A percentile compares a stretch with the other conserved stretches of the same genome.
Conservation (phyloP, 345 rosid genomes). For the Melaleuca alternifolia region DNA sequence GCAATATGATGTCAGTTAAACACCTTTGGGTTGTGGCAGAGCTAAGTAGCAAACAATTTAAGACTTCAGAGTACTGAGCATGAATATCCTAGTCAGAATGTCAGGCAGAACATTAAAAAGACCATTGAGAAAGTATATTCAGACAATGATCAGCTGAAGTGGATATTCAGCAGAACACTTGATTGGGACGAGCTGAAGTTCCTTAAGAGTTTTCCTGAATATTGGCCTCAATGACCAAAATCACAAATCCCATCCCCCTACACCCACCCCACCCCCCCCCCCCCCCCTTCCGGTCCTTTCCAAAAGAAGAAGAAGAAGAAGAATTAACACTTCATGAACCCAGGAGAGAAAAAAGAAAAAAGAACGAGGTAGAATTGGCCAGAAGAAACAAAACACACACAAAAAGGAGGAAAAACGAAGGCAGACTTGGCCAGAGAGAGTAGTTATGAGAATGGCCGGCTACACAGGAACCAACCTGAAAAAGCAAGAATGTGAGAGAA, state of each 20-base stretch:
- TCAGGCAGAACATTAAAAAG: neutral
- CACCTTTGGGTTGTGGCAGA: neutral
- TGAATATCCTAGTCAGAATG: neutral
- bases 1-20: conserved; percentile 4
- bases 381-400: neutral
- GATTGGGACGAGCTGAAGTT: neutral
- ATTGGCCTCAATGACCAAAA: neutral
- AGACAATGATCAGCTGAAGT: neutral
- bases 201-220: neutral
- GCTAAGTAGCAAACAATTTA: neutral
- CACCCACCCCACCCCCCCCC: too few relatives aligned
- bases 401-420: neutral
- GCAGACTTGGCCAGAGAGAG: neutral
- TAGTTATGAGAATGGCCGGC: neutral
- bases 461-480: conserved; percentile 56
- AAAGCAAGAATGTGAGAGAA: conserved; percentile 88
- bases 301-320: neutral
- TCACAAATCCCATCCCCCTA: neutral
- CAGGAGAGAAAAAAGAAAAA: neutral
- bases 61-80: neutral
- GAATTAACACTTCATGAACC: neutral
- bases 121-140: neutral
- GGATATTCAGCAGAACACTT: neutral
- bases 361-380: neutral
- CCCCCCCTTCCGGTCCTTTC: too few relatives aligned